Evolutionary conservation across 345 rosid genomes (phyloP), one percentile per base, ranked within the genome.

Genomic region (Eucalyptus paniculata): DNA sequence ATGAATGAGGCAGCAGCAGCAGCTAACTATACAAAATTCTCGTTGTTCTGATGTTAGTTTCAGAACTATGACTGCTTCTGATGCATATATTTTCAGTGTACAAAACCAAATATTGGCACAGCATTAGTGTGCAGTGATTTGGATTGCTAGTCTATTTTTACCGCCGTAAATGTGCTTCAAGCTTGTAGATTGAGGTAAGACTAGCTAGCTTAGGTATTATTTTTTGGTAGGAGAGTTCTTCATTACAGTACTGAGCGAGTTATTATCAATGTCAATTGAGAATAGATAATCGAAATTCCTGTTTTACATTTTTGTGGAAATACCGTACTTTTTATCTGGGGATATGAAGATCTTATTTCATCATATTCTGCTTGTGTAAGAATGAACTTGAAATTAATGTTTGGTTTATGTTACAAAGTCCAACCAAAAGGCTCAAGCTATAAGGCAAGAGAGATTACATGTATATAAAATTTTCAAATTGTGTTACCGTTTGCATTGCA

Each of bases 401-500:
- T 60, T 60, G 69, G 4, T 62, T 62, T 62, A 28, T 11, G 8
- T 62, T 65, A 15, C 2, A 65, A 65, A 28, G 69, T 62, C 34
- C 72, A 30, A 15, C 19, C 37, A 65, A 30, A 30, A 14, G 54
- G 72, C 72, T n/a, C n/a, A 1, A 65, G 37, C 1, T 30, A 62
- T 28, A 62, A n/a, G 18, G 60, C 32, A 4, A 13, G 67, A 26
- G 30, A 26, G 67, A 58, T 0, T 58, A 54, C 32, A 28, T 28
- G 1, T 17, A 51, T 0, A 51, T 51, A 51, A 7, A 51, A 54
- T 8, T 54, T 54, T 23, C 1, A 0, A 54, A 23, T 23, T 9
- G 60, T 1, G 12, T 19, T 54, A 23, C 60, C 26, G 26, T 19
- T 54, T 54, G 60, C 26, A 21, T 54, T 54, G 60, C 60, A 51